phyloP scores from a whole-genome alignment of 306 rosid species.

The Malus fusca region DNA sequence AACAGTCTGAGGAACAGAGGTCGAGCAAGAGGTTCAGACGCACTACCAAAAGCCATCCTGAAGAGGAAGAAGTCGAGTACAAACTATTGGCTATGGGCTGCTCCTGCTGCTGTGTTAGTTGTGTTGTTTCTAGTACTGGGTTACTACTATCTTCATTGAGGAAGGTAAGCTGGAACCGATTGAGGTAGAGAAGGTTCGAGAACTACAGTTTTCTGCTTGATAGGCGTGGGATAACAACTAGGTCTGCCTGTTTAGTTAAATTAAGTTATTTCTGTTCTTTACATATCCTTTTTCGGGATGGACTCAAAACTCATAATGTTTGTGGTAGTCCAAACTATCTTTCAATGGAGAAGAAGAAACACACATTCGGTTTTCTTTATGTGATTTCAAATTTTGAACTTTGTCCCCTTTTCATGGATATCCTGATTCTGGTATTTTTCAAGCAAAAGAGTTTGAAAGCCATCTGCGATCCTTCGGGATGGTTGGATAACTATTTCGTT shows the following conservation, averaged over 20 bases:
- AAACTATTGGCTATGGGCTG: constrained; percentile 64
- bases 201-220: constrained; percentile 28
- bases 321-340: constrained; percentile 20
- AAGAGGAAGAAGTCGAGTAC: constrained; percentile 63
- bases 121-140: not conserved
- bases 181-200: constrained; percentile 24
- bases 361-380: too few species aligned
- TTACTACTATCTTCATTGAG: not conserved
- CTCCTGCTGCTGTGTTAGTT: constrained; percentile 47
- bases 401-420: too few species aligned
- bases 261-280: constrained; percentile 43
- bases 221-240: constrained; percentile 10
- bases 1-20: constrained; percentile 35
- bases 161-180: not conserved
- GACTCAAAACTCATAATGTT: constrained; percentile 37
- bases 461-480: too few species aligned
- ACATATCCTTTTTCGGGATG: constrained; percentile 43
- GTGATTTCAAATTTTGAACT: too few species aligned
- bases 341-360: not conserved
- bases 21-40: constrained; percentile 44
- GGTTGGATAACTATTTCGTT: too few species aligned
- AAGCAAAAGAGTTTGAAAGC: too few species aligned
- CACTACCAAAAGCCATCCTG: constrained; percentile 48
- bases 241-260: constrained; percentile 30
- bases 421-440: too few species aligned